These are phyloP conservation scores for Kwoniella bestiolae DNA, from an alignment of 768 basidiomycete species.

Conservation along the genomic window DNA sequence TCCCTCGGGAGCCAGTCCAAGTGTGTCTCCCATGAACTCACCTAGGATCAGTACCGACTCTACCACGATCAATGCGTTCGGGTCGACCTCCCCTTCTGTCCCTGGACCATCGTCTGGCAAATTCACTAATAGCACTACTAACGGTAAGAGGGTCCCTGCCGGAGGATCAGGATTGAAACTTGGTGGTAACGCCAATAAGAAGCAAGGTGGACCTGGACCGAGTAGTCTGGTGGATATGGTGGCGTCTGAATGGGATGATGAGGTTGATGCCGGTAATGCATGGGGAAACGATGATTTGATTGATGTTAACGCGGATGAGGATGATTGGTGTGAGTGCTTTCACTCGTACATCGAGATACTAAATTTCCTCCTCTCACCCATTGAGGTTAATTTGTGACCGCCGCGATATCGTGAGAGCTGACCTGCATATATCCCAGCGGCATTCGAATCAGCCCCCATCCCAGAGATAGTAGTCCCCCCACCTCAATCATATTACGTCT, in stretches of 20 bases:
- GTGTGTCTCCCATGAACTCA: slow-evolving; percentile 13
- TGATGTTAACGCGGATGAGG: slow-evolving; percentile 89
- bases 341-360: neutral
- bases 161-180: slow-evolving; percentile 19
- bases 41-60: slow-evolving; percentile 23
- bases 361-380: neutral
- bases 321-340: slow-evolving; percentile 82
- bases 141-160: neutral
- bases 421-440: slow-evolving; percentile 60
- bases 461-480: slow-evolving; percentile 46
- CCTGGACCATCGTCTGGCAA: slow-evolving; percentile 15
- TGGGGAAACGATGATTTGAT: slow-evolving; percentile 86
- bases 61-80: slow-evolving; percentile 14
- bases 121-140: neutral
- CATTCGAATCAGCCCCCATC: slow-evolving; percentile 68
- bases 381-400: neutral
- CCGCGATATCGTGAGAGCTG: neutral
- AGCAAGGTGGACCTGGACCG: neutral
- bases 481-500: slow-evolving; percentile 46
- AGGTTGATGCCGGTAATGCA: slow-evolving; percentile 61
- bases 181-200: slow-evolving; percentile 17
- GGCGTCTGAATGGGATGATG: slow-evolving; percentile 52
- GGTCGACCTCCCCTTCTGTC: slow-evolving; percentile 16
- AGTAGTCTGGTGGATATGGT: slow-evolving; percentile 62
- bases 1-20: slow-evolving; percentile 35